phyloP scores from a whole-genome alignment of 106 monocot species.

The Dactylorhiza incarnata region DNA sequence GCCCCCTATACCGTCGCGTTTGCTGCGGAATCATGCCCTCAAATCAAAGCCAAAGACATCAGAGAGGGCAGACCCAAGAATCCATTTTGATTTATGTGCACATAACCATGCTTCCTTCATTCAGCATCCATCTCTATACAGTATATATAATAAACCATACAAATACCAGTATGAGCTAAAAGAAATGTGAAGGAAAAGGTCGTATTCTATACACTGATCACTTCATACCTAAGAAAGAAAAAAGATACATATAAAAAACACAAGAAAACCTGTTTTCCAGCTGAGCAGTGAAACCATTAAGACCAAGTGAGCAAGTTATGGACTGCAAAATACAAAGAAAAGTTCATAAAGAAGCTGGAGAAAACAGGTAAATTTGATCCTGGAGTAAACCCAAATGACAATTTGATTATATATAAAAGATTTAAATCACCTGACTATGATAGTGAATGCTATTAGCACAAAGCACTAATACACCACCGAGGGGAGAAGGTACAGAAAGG shows the following conservation, averaged over 20 bases:
- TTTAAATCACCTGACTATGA: slow-evolving; percentile 77
- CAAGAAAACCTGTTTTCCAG: slow-evolving; percentile 66
- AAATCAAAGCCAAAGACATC: too few species aligned
- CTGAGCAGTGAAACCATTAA: slow-evolving; percentile 59
- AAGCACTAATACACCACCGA: slow-evolving; percentile 89
- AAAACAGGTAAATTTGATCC: background rate
- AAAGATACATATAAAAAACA: background rate
- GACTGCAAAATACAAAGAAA: slow-evolving; percentile 46
- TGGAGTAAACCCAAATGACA: background rate
- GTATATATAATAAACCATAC: background rate
- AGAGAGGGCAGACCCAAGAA: too few species aligned
- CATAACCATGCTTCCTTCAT: too few species aligned
- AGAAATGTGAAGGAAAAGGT: background rate
- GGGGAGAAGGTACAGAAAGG: slow-evolving; percentile 87
- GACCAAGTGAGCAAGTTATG: slow-evolving; percentile 53
- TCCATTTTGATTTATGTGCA: too few species aligned
- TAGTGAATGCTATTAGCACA: slow-evolving; percentile 90
- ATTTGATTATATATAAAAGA: background rate
- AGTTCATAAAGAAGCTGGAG: background rate
- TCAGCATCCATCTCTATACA: background rate
- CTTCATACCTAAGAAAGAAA: background rate
- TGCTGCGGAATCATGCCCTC: too few species aligned
- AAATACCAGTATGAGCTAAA: background rate
- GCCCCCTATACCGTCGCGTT: too few species aligned
- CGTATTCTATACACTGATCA: background rate